These are phyloP conservation scores for Discostella stelligeroides DNA, from an alignment of 108 stramenopile genomes.

Conservation along the genomic window DNA sequence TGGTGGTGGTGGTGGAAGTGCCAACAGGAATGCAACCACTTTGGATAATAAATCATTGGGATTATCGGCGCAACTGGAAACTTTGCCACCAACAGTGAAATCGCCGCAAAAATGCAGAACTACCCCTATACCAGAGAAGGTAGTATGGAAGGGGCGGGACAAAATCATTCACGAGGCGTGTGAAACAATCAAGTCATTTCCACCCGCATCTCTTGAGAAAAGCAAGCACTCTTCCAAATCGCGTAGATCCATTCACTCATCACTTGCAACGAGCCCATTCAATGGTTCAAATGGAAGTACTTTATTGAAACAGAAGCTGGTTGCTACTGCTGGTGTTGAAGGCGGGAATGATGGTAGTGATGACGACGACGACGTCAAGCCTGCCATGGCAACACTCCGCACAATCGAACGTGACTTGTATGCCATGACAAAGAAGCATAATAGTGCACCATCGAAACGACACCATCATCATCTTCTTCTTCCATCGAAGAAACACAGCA, in stretches of 20 bases:
- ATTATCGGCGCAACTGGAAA: no score
- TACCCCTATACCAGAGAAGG: neutral
- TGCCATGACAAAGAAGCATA: slow-evolving; percentile 40
- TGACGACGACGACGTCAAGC: slow-evolving; percentile 12
- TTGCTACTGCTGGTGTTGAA: neutral
- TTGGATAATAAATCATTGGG: slow-evolving; percentile 1
- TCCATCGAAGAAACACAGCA: neutral
- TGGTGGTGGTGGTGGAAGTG: neutral
- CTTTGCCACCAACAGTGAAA: neutral
- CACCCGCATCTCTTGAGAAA: neutral
- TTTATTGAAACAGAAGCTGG: neutral
- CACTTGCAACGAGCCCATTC: slow-evolving; percentile 25
- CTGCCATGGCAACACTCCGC: slow-evolving; percentile 32
- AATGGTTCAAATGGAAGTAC: neutral
- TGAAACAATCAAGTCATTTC: slow-evolving; percentile 24
- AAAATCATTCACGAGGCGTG: slow-evolving; percentile 37
- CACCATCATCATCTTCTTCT: slow-evolving; percentile 2
- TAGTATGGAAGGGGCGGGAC: slow-evolving; percentile 32
- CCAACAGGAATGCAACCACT: no score
- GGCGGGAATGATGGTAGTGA: neutral
- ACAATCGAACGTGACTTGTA: slow-evolving; percentile 49
- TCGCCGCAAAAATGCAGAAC: neutral
- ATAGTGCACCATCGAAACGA: slow-evolving; percentile 19
- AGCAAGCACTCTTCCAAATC: neutral
- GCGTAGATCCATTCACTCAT: neutral